Evolutionary conservation across 202 grass and related monocot genomes (phyloP), one percentile per base, ranked within the genome.

Genomic region (Zizania palustris): DNA sequence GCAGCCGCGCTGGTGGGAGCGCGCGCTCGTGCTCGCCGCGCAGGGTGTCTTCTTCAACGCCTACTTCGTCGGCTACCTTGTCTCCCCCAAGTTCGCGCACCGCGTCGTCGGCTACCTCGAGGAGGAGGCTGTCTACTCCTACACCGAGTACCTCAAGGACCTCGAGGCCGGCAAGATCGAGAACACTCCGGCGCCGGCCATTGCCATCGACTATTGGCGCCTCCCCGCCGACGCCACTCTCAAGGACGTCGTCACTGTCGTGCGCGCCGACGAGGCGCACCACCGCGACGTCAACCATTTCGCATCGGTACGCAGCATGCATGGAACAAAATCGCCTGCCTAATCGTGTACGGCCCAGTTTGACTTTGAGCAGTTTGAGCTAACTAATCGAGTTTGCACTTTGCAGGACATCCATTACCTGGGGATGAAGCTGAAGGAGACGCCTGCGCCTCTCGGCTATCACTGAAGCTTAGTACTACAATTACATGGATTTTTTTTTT

Each of bases 151-250:
- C 69, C 87, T 97, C 65, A 93, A 74, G 63, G 93, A 97, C 57
- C 83, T 97, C 2, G 87, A 94, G 49, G 95, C 86, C 0, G 95
- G 95, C 4, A 13, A 83, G 73, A 85, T 92, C 16, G 82, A 92
- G 5, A 94, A 98, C 87, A 77, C 87, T 11, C 91, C 91, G 7
- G 95, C 95, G 14, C 95, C 95, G 1, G 91, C 91, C 82, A 98
- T 98, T 16, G 95, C 95, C 48, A 92, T 94, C 21, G 95, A 98
- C 63, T 98, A 92, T 87, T 98, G 95, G 95, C 91, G 91, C 77
- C 87, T 98, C 16, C 89, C 91, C 9, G 69, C 83, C 35, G 82
- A 95, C 60, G 91, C 96, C 63, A 99, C 66, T 55, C 86, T 99
- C 77, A 92, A 89, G 92, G 96, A 99, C 56, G 96, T 99, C 37